Evolutionary conservation across 2,329 filamentous ascomycete genomes (phyloP).

Genomic region (Fusarium multiceps): DNA sequence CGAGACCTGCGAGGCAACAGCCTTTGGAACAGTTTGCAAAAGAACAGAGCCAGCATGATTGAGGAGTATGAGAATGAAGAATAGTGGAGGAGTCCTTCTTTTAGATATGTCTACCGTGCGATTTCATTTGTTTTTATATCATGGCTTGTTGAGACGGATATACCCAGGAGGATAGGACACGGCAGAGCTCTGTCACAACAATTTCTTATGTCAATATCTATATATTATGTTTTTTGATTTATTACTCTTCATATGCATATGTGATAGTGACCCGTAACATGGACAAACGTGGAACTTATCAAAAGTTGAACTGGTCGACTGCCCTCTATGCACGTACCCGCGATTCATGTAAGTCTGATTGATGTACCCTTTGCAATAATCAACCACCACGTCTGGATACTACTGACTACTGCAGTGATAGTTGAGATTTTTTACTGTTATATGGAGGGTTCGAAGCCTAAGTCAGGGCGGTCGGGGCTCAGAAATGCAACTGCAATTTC

Average conservation of each 20-base stretch:
- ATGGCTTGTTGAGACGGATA: constrained; percentile 12
- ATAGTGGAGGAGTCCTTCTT: neutral
- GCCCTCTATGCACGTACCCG: neutral
- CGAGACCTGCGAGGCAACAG: neutral
- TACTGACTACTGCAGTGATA: neutral
- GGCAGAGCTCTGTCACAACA: neutral
- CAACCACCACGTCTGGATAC: neutral
- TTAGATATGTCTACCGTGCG: neutral
- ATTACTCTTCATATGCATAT: neutral
- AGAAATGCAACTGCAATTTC: neutral
- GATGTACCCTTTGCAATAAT: neutral
- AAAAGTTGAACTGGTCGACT: neutral
- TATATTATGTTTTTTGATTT: neutral
- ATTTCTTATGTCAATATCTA: constrained; percentile 8
- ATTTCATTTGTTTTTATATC: neutral
- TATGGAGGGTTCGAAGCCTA: neutral
- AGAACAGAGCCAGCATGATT: neutral
- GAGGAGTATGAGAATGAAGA: constrained; percentile 1
- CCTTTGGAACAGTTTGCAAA: constrained; percentile 4
- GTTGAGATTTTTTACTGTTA: neutral
- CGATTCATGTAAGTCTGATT: neutral
- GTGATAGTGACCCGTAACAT: neutral
- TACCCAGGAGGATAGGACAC: constrained; percentile 9
- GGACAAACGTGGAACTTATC: neutral
- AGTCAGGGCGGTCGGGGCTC: too few species aligned